phyloP scores from a whole-genome alignment of 495 filamentous ascomycete species.

The Trypethelium eluteriae region DNA sequence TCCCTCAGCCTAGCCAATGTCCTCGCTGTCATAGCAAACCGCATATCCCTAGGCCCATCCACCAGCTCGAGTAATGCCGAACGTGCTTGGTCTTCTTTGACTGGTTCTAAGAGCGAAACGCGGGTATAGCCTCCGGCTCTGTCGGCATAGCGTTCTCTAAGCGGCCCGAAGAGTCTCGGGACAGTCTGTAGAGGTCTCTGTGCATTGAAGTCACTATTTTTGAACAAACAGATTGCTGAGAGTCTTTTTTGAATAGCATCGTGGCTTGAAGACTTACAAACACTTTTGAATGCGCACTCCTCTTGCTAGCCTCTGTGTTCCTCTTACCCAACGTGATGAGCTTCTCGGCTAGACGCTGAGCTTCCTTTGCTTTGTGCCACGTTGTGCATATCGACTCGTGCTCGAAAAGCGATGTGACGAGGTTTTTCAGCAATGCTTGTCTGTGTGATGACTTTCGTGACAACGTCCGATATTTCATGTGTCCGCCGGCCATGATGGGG shows the following conservation, averaged over 20 bases:
- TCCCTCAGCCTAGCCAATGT: conserved; percentile 59
- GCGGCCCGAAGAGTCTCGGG: conserved; percentile 78
- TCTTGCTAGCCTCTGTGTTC: conserved; percentile 67
- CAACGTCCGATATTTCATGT: conserved; percentile 77
- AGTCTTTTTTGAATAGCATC: conserved; percentile 1
- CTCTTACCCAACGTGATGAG: conserved; percentile 87
- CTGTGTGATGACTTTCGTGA: conserved; percentile 76
- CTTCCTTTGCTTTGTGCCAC: conserved; percentile 94
- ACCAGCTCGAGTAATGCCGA: conserved; percentile 93
- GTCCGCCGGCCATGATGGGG: conserved; percentile 69
- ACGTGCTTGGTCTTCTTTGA: conserved; percentile 67
- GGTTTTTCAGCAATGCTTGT: conserved; percentile 87
- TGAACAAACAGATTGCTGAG: not conserved
- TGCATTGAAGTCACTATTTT: not conserved
- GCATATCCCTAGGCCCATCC: conserved; percentile 89
- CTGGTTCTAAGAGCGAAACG: conserved; percentile 74
- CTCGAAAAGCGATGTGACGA: conserved; percentile 89
- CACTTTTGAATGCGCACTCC: conserved; percentile 63
- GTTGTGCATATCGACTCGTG: conserved; percentile 91
- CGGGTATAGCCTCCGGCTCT: conserved; percentile 91
- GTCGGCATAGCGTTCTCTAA: conserved; percentile 69
- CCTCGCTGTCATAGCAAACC: conserved; percentile 84
- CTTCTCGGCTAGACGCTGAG: conserved; percentile 85
- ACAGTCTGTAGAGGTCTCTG: conserved; percentile 59
- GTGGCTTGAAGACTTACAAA: conserved; percentile 53